A percentile compares a stretch with the other conserved stretches of the same genome.
Conservation (phyloP, 2,329 filamentous ascomycete genomes). For the Byssochlamys sp. region DNA sequence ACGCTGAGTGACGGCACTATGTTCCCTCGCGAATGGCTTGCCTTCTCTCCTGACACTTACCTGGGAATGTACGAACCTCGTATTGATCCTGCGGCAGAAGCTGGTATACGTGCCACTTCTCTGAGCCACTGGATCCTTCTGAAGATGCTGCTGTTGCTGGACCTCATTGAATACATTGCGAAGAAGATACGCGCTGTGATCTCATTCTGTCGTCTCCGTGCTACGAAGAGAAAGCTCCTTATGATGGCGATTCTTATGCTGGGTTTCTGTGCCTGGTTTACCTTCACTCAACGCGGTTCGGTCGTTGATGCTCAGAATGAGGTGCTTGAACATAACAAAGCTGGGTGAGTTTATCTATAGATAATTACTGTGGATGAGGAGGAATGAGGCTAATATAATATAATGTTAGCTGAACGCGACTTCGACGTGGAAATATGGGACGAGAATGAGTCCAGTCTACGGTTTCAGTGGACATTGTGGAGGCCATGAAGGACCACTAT, state of each 20-base stretch:
- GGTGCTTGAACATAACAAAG: not conserved
- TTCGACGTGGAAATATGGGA: not conserved
- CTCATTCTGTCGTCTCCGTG: not conserved
- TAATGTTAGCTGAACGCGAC: not conserved
- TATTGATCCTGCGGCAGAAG: not conserved
- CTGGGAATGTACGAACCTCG: not conserved
- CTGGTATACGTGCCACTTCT: not conserved
- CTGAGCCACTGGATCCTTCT: not conserved
- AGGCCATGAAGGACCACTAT: not conserved
- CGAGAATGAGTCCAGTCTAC: not conserved
- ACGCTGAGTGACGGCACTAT: not conserved
- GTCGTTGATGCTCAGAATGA: not conserved
- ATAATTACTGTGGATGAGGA: not conserved
- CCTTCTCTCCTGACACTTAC: not conserved
- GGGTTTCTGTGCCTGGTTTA: not conserved
- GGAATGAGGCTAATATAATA: not conserved
- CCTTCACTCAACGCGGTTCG: not conserved
- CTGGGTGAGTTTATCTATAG: not conserved
- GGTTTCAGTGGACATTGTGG: not conserved
- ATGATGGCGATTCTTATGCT: not conserved
- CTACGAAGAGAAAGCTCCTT: not conserved
- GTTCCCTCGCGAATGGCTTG: not conserved
- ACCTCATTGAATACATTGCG: not conserved
- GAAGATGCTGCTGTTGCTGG: not conserved
- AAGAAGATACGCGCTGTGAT: not conserved